phyloP scores from a whole-genome alignment of 306 rosid genomes.

The Elaeagnus macrophylla region DNA sequence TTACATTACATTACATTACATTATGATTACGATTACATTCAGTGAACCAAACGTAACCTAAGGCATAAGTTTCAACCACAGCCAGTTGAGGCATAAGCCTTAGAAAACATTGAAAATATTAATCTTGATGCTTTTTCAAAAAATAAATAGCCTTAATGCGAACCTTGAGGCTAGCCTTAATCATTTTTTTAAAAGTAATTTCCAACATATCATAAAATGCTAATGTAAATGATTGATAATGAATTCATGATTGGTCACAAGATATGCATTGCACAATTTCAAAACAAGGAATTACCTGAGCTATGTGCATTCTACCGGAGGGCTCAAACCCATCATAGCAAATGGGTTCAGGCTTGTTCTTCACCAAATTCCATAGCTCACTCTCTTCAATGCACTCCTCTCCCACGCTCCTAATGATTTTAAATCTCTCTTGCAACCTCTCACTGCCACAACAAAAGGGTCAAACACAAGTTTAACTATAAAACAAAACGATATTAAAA shows the following conservation, averaged over 20 bases:
- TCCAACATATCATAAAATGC: neutral
- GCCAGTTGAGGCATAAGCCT: no score
- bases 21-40: no score
- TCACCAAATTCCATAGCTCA: constrained; percentile 57
- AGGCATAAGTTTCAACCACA: no score
- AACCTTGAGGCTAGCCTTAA: no score
- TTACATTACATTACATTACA: no score
- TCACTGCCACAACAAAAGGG: constrained; percentile 18
- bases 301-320: constrained; percentile 92
- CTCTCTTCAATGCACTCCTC: constrained; percentile 89
- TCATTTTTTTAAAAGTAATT: no score
- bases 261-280: neutral
- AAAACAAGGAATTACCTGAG: constrained; percentile 48
- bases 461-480: neutral
- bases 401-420: constrained; percentile 57
- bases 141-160: no score
- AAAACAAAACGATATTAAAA: neutral
- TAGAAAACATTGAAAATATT: no score
- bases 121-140: no score
- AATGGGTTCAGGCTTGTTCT: constrained; percentile 56
- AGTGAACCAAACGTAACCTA: no score
- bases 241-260: neutral
- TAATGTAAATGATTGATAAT: neutral
- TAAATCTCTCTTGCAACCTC: constrained; percentile 46
- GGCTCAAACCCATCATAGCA: constrained; percentile 94